Conservation (phyloP, 1,139 yeast genomes). For the Candida pseudoviswanathii region DNA sequence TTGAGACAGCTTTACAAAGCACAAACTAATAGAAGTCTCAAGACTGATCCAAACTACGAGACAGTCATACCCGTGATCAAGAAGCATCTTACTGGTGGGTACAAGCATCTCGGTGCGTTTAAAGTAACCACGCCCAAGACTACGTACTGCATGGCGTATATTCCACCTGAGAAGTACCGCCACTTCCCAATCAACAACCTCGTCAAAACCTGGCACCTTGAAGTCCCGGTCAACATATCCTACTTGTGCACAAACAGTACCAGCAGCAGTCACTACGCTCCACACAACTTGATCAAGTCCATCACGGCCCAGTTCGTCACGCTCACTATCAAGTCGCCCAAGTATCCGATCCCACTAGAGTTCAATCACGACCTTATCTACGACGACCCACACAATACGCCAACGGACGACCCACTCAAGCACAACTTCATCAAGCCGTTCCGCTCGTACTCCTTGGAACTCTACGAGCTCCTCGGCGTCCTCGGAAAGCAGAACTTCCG, state of each 20-base stretch:
- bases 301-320: conserved; percentile 35
- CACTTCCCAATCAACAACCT: conserved; percentile 12
- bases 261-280: not conserved
- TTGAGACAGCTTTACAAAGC: conserved; percentile 22
- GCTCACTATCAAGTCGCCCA: conserved; percentile 34
- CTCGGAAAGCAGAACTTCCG: conserved; percentile 30
- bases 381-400: conserved; percentile 9
- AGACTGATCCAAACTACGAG: conserved; percentile 15
- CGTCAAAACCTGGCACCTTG: conserved; percentile 27
- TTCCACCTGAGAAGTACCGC: conserved; percentile 33
- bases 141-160: conserved; percentile 30
- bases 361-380: conserved; percentile 43
- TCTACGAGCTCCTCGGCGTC: conserved; percentile 22
- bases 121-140: conserved; percentile 30
- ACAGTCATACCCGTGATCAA: conserved; percentile 18
- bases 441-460: conserved; percentile 21
- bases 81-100: conserved; percentile 16
- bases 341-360: conserved; percentile 40
- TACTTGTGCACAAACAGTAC: conserved; percentile 8
- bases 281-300: conserved; percentile 33
- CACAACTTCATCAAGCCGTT: conserved; percentile 27
- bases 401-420: conserved; percentile 28
- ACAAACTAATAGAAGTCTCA: conserved; percentile 14
- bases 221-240: conserved; percentile 32
- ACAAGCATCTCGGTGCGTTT: conserved; percentile 21